Percentiles rank a stretch among this genome's conserved stretches.
These are phyloP conservation scores for Umbelopsis isabellina DNA, from an alignment of 192 early-diverging fungal species.

Conservation along the genomic window DNA sequence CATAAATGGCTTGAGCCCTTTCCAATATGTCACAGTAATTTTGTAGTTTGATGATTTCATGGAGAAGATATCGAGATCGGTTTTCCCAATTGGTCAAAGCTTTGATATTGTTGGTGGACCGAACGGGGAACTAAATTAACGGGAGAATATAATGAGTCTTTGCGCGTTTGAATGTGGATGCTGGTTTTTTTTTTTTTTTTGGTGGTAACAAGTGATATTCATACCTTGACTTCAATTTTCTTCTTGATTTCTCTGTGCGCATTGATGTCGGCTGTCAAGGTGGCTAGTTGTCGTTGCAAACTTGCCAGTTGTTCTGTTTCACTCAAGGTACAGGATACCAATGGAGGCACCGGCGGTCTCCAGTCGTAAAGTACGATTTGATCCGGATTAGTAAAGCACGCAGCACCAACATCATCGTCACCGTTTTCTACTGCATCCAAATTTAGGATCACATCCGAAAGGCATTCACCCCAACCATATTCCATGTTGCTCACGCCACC, in stretches of 20 bases:
- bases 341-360: conserved; percentile 51
- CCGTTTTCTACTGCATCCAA: conserved; percentile 31
- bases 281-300: conserved; percentile 65
- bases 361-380: conserved; percentile 50
- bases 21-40: conserved; percentile 78
- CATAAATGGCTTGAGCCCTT: conserved; percentile 29
- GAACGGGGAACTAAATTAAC: conserved; percentile 56
- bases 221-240: conserved; percentile 46
- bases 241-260: conserved; percentile 65
- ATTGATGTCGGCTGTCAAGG: conserved; percentile 70
- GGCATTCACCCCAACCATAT: conserved; percentile 83
- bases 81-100: conserved; percentile 82
- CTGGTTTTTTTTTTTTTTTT: not conserved
- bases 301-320: conserved; percentile 60
- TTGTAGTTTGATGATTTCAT: conserved; percentile 85
- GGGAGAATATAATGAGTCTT: not conserved
- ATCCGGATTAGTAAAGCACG: conserved; percentile 31
- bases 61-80: conserved; percentile 73
- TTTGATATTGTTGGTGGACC: conserved; percentile 61
- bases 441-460: conserved; percentile 36
- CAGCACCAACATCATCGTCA: conserved; percentile 31
- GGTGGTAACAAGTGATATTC: not conserved
- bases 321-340: conserved; percentile 41
- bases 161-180: too few relatives aligned
- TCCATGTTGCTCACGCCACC: conserved; percentile 92